These are phyloP conservation scores for Emericellopsis cladophorae DNA, from an alignment of 2,329 filamentous ascomycete species.

Conservation along the genomic window DNA sequence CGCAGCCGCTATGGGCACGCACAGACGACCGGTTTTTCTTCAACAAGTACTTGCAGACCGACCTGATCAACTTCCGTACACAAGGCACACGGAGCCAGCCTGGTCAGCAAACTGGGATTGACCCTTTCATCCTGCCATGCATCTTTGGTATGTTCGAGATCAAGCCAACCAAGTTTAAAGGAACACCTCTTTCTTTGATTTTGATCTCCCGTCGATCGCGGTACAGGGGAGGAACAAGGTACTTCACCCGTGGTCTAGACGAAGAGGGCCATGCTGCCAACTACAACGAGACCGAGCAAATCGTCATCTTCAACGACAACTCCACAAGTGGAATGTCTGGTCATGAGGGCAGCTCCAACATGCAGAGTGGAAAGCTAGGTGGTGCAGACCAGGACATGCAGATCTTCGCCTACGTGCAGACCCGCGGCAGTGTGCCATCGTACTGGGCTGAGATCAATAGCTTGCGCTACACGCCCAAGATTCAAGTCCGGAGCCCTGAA, in stretches of 20 bases:
- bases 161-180: constrained; percentile 73
- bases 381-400: constrained; percentile 57
- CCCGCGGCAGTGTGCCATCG: constrained; percentile 86
- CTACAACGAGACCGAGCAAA: constrained; percentile 96
- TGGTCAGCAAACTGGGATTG: constrained; percentile 61
- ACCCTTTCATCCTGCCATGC: constrained; percentile 88
- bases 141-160: constrained; percentile 97
- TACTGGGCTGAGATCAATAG: constrained; percentile 97
- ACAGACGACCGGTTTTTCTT: constrained; percentile 98
- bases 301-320: constrained; percentile 77
- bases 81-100: constrained; percentile 47
- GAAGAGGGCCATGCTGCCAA: constrained; percentile 94
- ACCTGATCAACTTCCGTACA: constrained; percentile 79
- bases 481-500: constrained; percentile 79
- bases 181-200: constrained; percentile 69
- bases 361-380: constrained; percentile 59
- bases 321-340: constrained; percentile 61
- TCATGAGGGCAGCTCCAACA: constrained; percentile 64
- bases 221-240: constrained; percentile 80
- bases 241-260: constrained; percentile 89
- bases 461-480: constrained; percentile 77
- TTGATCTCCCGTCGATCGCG: constrained; percentile 84
- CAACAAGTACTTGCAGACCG: constrained; percentile 86
- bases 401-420: constrained; percentile 90
- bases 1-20: constrained; percentile 73